Evolutionary conservation across 176 grass and related monocot genomes (phyloP), one percentile per base, ranked within the genome.

Genomic region (Oropetium thomaeum): DNA sequence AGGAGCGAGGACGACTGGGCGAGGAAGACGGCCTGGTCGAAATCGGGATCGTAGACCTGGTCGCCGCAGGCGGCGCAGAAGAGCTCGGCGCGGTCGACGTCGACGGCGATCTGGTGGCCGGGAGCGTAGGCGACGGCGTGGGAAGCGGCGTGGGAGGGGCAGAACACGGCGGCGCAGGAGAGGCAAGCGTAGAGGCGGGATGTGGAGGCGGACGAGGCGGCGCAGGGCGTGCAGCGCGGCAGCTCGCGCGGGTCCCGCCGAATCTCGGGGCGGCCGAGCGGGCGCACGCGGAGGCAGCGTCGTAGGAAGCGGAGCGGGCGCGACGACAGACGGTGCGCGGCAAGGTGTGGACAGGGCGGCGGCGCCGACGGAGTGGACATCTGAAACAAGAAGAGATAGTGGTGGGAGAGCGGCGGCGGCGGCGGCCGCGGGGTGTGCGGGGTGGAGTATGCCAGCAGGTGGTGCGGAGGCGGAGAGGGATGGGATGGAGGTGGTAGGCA

Each of bases 21-120:
- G 15, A 93, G 75, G 77, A 91, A 79, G 70, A 98, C 95, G 55
- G 86, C 78, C 44, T 88, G 82, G 57, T 98, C 95, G 79, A 98
- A 98, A 31, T 98, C 95, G 26, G 69, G 84, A 13, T 98, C 95
- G 78, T 98, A 98, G 84, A 98, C 78, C 81, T 94, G 95, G 69
- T 98, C 95, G 29, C 66, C 66, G 84, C 95, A 98, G n/a, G 84
- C 84, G 37, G 76, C 82, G 88, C 91, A 98, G 75, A 92, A 94
- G 66, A 98, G 86, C 84, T 98, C 89, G 27, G 86, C 95, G 20
- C 91, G 95, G 72, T 91, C 81, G 14, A 98, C 81, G 86, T 98
- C 95, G 67, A 98, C 91, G 62, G 86, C 84, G 78, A 98, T 98
- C 71, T 98, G 86, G 89, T 98, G 95, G 26, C 88, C 88, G 0